phyloP scores from a whole-genome alignment of 257 asterid species.

The Thymus quinquecostatus region DNA sequence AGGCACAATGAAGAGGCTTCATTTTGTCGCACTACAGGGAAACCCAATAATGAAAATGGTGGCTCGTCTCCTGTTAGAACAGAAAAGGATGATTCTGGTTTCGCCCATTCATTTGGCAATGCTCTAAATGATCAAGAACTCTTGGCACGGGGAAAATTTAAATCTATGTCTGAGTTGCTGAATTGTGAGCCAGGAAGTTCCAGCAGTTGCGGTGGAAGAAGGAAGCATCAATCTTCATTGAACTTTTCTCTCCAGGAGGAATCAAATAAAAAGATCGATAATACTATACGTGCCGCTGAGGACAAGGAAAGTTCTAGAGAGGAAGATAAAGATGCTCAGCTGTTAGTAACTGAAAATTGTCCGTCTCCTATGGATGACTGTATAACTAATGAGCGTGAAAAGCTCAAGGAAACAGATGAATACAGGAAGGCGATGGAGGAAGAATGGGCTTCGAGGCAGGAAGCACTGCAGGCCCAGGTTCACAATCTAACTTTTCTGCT shows the following conservation, averaged over 20 bases:
- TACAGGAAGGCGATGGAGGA: conserved; percentile 75
- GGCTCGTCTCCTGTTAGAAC: conserved; percentile 26
- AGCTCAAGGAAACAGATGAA: conserved; percentile 85
- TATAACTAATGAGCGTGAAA: conserved; percentile 62
- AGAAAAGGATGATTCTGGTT: conserved; percentile 28
- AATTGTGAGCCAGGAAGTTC: conserved; percentile 1
- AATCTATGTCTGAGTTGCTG: conserved; percentile 23
- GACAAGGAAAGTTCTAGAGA: background rate
- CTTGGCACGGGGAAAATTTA: background rate
- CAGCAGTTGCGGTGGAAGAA: background rate
- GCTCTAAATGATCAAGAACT: background rate
- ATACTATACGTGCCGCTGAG: background rate
- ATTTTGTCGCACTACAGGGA: conserved; percentile 28
- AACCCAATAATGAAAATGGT: conserved; percentile 34
- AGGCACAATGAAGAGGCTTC: conserved; percentile 31
- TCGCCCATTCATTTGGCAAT: conserved; percentile 26
- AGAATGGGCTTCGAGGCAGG: conserved; percentile 79
- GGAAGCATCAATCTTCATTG: background rate
- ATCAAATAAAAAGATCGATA: background rate
- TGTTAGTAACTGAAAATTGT: conserved; percentile 27
- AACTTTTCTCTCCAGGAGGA: background rate
- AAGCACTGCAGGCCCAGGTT: conserved; percentile 75
- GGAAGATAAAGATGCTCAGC: conserved; percentile 35
- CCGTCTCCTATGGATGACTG: conserved; percentile 31
- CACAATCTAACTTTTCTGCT: conserved; percentile 12